These are phyloP conservation scores for Melastoma malabathricum DNA, from an alignment of 345 rosid genomes.

Conservation along the genomic window DNA sequence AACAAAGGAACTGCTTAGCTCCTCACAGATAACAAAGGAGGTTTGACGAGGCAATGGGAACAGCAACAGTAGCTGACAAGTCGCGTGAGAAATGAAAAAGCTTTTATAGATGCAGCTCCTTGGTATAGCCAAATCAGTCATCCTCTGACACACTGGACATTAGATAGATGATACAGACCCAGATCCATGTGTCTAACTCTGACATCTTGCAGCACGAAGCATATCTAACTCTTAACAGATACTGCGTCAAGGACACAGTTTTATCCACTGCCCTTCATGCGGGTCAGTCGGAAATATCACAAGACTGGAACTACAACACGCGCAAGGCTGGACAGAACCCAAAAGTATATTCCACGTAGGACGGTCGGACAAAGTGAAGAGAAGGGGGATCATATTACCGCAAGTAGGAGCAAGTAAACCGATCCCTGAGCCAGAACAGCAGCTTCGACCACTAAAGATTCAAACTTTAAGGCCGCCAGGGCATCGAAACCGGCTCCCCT, in stretches of 20 bases:
- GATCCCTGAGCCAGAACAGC: conserved; percentile 6
- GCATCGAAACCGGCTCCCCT: neutral
- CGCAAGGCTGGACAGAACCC: too few species aligned
- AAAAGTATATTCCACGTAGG: neutral
- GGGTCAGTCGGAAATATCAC: too few species aligned
- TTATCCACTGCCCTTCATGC: too few species aligned
- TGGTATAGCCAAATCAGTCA: neutral
- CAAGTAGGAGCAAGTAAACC: conserved; percentile 7
- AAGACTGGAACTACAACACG: too few species aligned
- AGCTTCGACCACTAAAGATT: conserved; percentile 4
- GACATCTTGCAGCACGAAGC: too few species aligned
- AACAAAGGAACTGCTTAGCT: too few species aligned
- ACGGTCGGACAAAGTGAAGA: neutral
- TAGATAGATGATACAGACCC: neutral
- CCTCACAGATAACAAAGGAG: neutral
- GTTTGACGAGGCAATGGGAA: neutral
- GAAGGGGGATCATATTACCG: conserved; percentile 1
- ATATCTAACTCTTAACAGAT: too few species aligned
- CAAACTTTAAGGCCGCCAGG: conserved; percentile 1
- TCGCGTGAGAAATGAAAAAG: too few species aligned
- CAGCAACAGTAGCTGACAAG: neutral
- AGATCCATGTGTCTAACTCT: too few species aligned
- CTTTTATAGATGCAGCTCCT: neutral
- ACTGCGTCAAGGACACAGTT: too few species aligned
- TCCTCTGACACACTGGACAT: neutral